These are phyloP conservation scores for Filobasidium wieringae DNA, from an alignment of 768 basidiomycete genomes.

Conservation along the genomic window DNA sequence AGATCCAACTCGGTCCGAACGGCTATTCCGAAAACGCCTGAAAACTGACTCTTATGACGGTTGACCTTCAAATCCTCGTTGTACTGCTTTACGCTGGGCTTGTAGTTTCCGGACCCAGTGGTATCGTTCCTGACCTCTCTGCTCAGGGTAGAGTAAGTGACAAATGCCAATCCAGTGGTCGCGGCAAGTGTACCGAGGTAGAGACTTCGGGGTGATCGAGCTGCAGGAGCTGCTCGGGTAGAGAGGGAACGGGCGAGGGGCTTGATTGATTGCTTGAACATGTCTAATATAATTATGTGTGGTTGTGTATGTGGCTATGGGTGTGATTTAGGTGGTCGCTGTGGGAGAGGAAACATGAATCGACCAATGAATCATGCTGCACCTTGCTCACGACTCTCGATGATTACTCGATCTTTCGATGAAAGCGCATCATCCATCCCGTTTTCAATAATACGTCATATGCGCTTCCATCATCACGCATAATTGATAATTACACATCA, in stretches of 20 bases:
- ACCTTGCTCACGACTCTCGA: no score
- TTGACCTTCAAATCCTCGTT: slow-evolving; percentile 18
- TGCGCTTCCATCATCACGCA: no score
- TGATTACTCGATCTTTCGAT: no score
- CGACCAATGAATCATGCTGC: no score
- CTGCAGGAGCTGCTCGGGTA: neutral
- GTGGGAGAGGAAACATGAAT: no score
- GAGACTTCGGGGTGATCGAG: neutral
- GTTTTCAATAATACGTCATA: no score
- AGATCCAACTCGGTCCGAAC: neutral
- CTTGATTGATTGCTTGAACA: slow-evolving; percentile 5
- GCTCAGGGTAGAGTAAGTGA: neutral
- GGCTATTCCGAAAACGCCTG: neutral
- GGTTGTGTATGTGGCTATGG: neutral
- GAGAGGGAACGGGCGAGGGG: neutral
- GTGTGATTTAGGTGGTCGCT: neutral
- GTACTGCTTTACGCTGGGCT: slow-evolving; percentile 2
- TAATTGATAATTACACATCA: no score
- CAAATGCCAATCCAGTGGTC: neutral
- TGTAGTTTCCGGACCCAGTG: slow-evolving; percentile 7
- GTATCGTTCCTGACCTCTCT: slow-evolving; percentile 12
- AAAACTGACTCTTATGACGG: slow-evolving; percentile 13
- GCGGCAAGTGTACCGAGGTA: neutral
- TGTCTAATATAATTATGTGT: neutral
- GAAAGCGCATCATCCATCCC: no score